Evolutionary conservation across 169 alveolate species (phyloP), one percentile per base, ranked within the genome.

Genomic region (Eimeria falciformis): DNA sequence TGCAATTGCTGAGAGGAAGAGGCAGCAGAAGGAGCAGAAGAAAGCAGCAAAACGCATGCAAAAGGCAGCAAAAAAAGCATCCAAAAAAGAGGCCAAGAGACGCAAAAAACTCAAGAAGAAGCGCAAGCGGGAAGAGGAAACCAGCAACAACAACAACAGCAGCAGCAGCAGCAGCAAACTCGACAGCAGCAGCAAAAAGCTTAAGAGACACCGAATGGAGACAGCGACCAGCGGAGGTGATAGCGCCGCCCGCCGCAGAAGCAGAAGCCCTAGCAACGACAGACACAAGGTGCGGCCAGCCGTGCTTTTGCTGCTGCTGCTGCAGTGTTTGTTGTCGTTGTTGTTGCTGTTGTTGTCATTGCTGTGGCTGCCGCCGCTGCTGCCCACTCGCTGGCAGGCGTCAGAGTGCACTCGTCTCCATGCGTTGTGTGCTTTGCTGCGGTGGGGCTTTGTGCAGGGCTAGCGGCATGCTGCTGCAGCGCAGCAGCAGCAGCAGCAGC

Each of bases 1-100:
- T 5, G 93, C 93, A 11, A 14, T 88, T 18, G 89, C 77, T 21
- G 93, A 88, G 65, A 23, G 88, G 47, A 88, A 73, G 81, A 17
- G 66, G 66, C 47, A 88, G 81, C 40, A 43, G 43, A 43, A 29
- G 37, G 56, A 78, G 88, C 68, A 75, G 1, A 75, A 84, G 27
- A 88, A 88, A 27, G 78, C 5, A 18, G 91, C 81, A 33, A 85
- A 66, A 53, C 47, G 69, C 40, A 29, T 46, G 47, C 69, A 47
- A 40, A 85, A 85, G 55, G 69, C 47, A 29, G 91, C 69, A 21
- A 85, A 85, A 46, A n/a, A 45, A 23, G 25, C 82, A 77, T 21
- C 47, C 14, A 85, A 47, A 56, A 65, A 45, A 23, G 83, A 85
- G 40, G 45, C 46, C 47, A 65, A 65, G 45, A n/a, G 83, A 2